phyloP scores from a whole-genome alignment of 2,329 filamentous ascomycete species.

The Sporothrix globosa region DNA sequence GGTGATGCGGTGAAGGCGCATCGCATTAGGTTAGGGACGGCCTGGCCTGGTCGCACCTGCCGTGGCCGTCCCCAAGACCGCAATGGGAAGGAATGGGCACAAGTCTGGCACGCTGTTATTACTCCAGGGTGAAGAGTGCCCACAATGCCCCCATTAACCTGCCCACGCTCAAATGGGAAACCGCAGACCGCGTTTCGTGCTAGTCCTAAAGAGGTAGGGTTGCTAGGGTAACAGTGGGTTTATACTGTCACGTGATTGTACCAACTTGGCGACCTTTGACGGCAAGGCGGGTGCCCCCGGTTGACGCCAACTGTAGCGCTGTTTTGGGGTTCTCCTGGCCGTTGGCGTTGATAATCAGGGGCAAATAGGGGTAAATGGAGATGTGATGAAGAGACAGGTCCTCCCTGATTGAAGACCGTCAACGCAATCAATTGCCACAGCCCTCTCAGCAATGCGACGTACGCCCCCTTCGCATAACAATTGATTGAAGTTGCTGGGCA shows the following conservation, averaged over 20 bases:
- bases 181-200: constrained; percentile 27
- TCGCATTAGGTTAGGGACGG: constrained; percentile 3
- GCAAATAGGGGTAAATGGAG: constrained; percentile 24
- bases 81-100: constrained; percentile 1
- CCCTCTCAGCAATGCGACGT: background rate
- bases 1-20: constrained; percentile 26
- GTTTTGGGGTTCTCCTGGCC: background rate
- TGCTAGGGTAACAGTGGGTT: constrained; percentile 31
- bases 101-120: constrained; percentile 18
- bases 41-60: constrained; percentile 15
- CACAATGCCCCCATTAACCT: constrained; percentile 20
- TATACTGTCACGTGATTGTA: constrained; percentile 8
- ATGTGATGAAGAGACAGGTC: constrained; percentile 2
- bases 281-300: constrained; percentile 21
- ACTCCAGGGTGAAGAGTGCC: constrained; percentile 26
- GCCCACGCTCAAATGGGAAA: constrained; percentile 2
- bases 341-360: constrained; percentile 25
- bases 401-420: too few species aligned
- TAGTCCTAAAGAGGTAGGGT: constrained; percentile 27
- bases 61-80: constrained; percentile 7
- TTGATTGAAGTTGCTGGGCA: background rate
- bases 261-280: background rate
- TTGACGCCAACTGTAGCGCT: constrained; percentile 26
- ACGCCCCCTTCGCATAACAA: constrained; percentile 13
- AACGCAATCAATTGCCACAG: constrained; percentile 11